Base-by-base conservation (phyloP, 2,329 filamentous ascomycete genomes). In the Aplosporella prunicola region DNA sequence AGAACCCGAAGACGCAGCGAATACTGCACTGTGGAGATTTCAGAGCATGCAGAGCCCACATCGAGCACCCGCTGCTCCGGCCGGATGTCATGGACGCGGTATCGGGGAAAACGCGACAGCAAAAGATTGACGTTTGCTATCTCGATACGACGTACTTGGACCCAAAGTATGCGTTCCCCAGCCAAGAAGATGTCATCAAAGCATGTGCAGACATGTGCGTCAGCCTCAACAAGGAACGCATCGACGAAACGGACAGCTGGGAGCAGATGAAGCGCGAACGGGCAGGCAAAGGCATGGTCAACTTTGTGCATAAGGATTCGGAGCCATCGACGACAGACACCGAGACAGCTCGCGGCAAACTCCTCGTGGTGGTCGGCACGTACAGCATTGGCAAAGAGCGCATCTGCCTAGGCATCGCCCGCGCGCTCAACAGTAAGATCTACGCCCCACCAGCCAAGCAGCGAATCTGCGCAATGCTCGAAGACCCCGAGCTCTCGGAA, bases 371-470 rank as follows among this genome's bases (percentile, higher is more conserved):
- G 5, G 93, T 94, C 43, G 91, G 91, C 29, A 98, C 91, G 0
- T 98, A 98, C 62, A 93, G 83, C 49, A 98, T 98, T 51, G 91
- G 91, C 53, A 98, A 98, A 62, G 91, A 98, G 60, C 81, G 88
- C 26, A 88, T 98, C 47, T 96, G 89, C 56, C 70, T 94, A 20
- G 88, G 86, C 28, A 93, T 98, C 45, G 91, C 91, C 4, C 76
- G 80, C 49, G 88, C 88, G 0, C 69, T 98, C 2, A 69, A 78
- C 25, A 84, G 80, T 48, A 94, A 93, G 54, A 96, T 98, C 44
- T 98, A 82, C 53, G 89, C 89, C 0, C 77, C 85, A 1, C 68
- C 86, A 0, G 69, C 73, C 36, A 98, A 98, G 62, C 82, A 86
- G 56, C 77, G 79, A 45, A 85, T 96, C 17, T 88, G 86, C 61